Base-by-base conservation (phyloP, 345 rosid genomes). In the Isatis tinctoria region DNA sequence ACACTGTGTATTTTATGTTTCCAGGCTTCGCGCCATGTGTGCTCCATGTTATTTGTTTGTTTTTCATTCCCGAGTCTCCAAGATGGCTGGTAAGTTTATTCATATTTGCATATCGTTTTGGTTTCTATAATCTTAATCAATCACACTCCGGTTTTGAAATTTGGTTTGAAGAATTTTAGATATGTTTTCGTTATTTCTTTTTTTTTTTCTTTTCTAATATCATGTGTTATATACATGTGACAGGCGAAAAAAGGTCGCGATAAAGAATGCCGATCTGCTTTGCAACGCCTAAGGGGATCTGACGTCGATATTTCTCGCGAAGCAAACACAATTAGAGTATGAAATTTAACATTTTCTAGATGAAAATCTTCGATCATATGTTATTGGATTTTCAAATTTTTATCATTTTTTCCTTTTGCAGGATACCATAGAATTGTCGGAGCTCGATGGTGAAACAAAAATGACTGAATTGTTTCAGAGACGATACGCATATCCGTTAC, bases 41-140 rank as follows among this genome's bases (percentile, higher is more conserved):
- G 18, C 13, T 69, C 8, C 82, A 78, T 12, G 60, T 78, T 10
- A 9, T 68, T 10, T 66, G 78, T 20, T 24, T 78, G 13, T 69
- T 73, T 17, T 78, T 78, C 72, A 74, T 78, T 8, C 82, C 82
- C n/a, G 82, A 78, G 41, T 78, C 82, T 63, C 82, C 82, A 41
- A 74, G 82, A 74, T 78, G 82, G 82, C 61, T 78, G 72, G 90
- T 86, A 75, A 44, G 33, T 57, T 26, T 41, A 33, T 12, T 39
- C 18, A 5, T 54, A n/a, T 6, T 26, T 49, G 8, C 60, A 26
- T 27, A 24, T 26, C 0, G 27, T 67, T 26, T 35, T 65, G 2
- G 30, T 44, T 56, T 57, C 3, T 30, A 49, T 52, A 9, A 3
- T 26, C 26, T 0, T 56, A 56, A 13, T 11, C 45, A 32, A 57